phyloP scores from a whole-genome alignment of 2,329 filamentous ascomycete species.

The Xylariales sp. region DNA sequence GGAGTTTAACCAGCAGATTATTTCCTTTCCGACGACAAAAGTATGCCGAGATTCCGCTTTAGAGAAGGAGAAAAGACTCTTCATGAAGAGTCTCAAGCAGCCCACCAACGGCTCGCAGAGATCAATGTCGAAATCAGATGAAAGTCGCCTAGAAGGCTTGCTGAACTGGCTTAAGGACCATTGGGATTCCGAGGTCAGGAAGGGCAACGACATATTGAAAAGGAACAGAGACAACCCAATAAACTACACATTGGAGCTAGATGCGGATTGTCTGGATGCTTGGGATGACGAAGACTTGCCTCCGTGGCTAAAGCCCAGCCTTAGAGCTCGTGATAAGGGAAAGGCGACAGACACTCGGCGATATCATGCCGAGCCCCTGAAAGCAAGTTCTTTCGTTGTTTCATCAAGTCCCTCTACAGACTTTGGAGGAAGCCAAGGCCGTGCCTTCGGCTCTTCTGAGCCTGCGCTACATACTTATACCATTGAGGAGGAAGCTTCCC shows the following conservation, averaged over 20 bases:
- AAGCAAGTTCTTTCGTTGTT: background rate
- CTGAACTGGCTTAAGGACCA: constrained; percentile 19
- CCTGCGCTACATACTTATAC: constrained; percentile 2
- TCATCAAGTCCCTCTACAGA: background rate
- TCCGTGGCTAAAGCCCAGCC: constrained; percentile 14
- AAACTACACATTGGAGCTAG: constrained; percentile 18
- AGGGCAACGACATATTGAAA: constrained; percentile 15
- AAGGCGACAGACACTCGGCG: background rate
- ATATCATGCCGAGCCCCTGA: background rate
- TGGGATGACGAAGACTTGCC: constrained; percentile 23
- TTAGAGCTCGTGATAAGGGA: background rate
- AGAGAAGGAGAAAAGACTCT: constrained; percentile 21
- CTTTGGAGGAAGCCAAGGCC: background rate
- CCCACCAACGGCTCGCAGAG: constrained; percentile 13
- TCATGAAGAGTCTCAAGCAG: constrained; percentile 15
- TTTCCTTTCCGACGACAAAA: constrained; percentile 25
- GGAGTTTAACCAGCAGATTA: constrained; percentile 22
- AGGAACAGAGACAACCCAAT: constrained; percentile 18
- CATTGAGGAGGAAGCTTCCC: constrained; percentile 5
- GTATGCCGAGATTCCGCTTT: constrained; percentile 22
- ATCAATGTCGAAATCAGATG: constrained; percentile 19
- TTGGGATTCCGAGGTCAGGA: constrained; percentile 22
- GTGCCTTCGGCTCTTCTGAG: background rate
- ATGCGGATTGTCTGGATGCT: constrained; percentile 20
- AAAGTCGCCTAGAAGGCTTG: constrained; percentile 20